Conservation (phyloP, 2,329 filamentous ascomycete species). For the Microcyclosporella mali region DNA sequence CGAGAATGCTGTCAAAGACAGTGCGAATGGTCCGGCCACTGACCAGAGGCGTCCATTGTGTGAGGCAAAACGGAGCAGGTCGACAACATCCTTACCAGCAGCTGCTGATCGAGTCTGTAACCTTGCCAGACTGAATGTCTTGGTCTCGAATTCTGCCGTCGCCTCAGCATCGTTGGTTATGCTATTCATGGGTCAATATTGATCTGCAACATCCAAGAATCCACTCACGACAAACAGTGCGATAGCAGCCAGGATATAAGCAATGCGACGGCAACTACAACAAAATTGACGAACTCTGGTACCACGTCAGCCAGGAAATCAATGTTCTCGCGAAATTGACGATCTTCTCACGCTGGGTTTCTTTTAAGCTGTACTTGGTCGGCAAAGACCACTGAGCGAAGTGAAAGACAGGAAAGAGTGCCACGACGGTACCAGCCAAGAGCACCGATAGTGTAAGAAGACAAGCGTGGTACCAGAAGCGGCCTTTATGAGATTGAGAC, state of each 20-base stretch:
- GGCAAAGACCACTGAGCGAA: slow-evolving; percentile 2
- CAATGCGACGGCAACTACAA: slow-evolving; percentile 2
- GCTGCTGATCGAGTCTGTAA: slow-evolving; percentile 1
- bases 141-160: slow-evolving; percentile 1
- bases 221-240: slow-evolving; percentile 2
- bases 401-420: slow-evolving; percentile 2
- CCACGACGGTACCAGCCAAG: slow-evolving; percentile 4
- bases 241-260: slow-evolving; percentile 2
- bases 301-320: too few species aligned
- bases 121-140: background rate
- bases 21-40: slow-evolving; percentile 2
- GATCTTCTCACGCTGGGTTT: background rate
- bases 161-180: slow-evolving; percentile 4
- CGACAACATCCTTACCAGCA: slow-evolving; percentile 4
- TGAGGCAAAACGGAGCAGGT: slow-evolving; percentile 1
- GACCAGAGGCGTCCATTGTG: slow-evolving; percentile 1
- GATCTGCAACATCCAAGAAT: background rate
- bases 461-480: slow-evolving; percentile 3
- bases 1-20: slow-evolving; percentile 1
- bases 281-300: slow-evolving; percentile 3
- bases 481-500: background rate
- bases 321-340: too few species aligned
- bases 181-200: background rate
- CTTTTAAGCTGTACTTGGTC: slow-evolving; percentile 2
- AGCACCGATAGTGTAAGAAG: background rate